Evolutionary conservation across 345 rosid species (phyloP).

Genomic region (Populus ilicifolia): DNA sequence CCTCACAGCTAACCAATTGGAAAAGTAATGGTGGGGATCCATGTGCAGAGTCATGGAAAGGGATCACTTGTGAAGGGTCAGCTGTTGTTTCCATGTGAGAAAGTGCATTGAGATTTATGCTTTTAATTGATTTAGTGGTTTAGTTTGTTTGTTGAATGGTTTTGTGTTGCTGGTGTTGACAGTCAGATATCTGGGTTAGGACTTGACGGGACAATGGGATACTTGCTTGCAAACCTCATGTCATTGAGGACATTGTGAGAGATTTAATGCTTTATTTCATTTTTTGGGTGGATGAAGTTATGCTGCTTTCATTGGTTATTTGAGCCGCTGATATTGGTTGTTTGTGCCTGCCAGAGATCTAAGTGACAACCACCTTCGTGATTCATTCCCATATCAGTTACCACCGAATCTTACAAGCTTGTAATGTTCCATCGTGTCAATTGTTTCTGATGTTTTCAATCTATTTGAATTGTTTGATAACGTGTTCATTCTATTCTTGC

Average conservation of each 20-base stretch:
- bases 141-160: slow-evolving; percentile 5
- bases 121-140: neutral
- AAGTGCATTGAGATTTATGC: neutral
- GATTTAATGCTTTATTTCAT: slow-evolving; percentile 1
- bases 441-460: slow-evolving; percentile 4
- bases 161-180: slow-evolving; percentile 20
- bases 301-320: slow-evolving; percentile 13
- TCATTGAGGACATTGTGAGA: slow-evolving; percentile 76
- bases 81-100: slow-evolving; percentile 82
- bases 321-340: slow-evolving; percentile 17
- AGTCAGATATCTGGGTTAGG: slow-evolving; percentile 79
- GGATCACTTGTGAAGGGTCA: slow-evolving; percentile 77
- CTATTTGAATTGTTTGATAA: slow-evolving; percentile 3
- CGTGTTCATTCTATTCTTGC: slow-evolving; percentile 5
- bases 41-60: slow-evolving; percentile 95
- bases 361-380: slow-evolving; percentile 80
- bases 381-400: slow-evolving; percentile 81
- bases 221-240: slow-evolving; percentile 63
- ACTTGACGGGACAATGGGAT: slow-evolving; percentile 86
- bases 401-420: slow-evolving; percentile 94
- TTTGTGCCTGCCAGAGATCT: slow-evolving; percentile 56
- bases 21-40: slow-evolving; percentile 79
- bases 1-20: slow-evolving; percentile 91
- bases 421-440: slow-evolving; percentile 44
- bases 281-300: neutral